These are phyloP conservation scores for Zygoascus ofunaensis DNA, from an alignment of 805 yeast genomes.

Conservation along the genomic window DNA sequence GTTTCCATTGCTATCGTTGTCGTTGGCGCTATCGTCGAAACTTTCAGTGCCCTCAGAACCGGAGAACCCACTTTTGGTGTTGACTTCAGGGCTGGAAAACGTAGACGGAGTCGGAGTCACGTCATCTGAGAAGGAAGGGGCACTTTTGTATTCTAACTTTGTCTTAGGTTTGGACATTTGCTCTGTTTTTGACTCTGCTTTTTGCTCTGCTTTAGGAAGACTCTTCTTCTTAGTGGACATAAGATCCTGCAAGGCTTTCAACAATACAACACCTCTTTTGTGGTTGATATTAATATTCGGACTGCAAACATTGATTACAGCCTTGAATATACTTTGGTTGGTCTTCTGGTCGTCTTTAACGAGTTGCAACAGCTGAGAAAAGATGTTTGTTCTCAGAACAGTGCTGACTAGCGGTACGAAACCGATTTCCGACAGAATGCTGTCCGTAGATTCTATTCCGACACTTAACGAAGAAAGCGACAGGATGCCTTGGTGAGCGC, in stretches of 20 bases:
- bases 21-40: background rate
- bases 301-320: constrained; percentile 26
- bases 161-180: background rate
- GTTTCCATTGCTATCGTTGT: background rate
- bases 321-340: constrained; percentile 24
- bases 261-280: constrained; percentile 27
- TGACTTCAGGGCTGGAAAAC: background rate
- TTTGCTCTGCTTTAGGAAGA: background rate
- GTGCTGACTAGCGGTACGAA: constrained; percentile 32
- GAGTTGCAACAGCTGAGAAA: constrained; percentile 28
- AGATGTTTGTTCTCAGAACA: constrained; percentile 28
- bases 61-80: too few species aligned
- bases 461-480: constrained; percentile 28
- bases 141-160: too few species aligned
- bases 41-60: too few species aligned
- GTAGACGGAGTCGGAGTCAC: background rate
- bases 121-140: background rate
- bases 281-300: constrained; percentile 33
- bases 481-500: constrained; percentile 34
- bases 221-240: constrained; percentile 1
- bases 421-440: constrained; percentile 29
- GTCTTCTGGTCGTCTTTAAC: constrained; percentile 13
- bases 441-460: constrained; percentile 23
- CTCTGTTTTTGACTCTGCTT: background rate
- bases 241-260: constrained; percentile 14